A percentile compares a stretch with the other conserved stretches of the same genome.
These are phyloP conservation scores for Rhizophagus clarus DNA, from an alignment of 192 early-diverging fungal genomes.

Conservation along the genomic window DNA sequence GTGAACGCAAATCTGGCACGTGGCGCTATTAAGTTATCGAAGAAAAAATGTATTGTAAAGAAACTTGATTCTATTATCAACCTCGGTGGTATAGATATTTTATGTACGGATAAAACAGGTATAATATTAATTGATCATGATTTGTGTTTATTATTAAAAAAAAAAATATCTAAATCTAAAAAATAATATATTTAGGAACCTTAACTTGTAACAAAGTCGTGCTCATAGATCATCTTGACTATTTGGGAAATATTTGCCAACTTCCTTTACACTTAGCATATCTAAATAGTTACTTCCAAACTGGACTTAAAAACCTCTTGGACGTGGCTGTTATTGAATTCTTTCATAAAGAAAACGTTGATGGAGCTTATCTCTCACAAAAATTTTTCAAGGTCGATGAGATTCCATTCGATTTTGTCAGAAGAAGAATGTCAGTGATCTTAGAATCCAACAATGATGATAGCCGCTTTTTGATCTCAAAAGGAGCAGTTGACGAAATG, in stretches of 20 bases:
- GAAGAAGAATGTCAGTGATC: conserved; percentile 54
- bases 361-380: conserved; percentile 28
- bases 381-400: conserved; percentile 45
- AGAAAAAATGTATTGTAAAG: conserved; percentile 52
- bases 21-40: conserved; percentile 48
- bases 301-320: conserved; percentile 50
- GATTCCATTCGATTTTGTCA: conserved; percentile 58
- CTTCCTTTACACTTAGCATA: conserved; percentile 41
- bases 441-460: conserved; percentile 32
- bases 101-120: conserved; percentile 54
- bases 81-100: conserved; percentile 50
- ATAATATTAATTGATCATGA: not conserved
- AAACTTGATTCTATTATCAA: conserved; percentile 49
- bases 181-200: conserved; percentile 36
- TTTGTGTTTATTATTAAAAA: not conserved
- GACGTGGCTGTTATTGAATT: conserved; percentile 49
- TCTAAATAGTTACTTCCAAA: conserved; percentile 51
- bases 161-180: too few species aligned
- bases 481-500: conserved; percentile 54
- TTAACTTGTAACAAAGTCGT: conserved; percentile 51
- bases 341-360: conserved; percentile 30
- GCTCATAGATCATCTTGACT: conserved; percentile 39
- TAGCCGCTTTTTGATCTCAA: conserved; percentile 39
- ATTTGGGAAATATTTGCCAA: conserved; percentile 30
- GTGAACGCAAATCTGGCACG: conserved; percentile 54